phyloP scores from a whole-genome alignment of 169 alveolate species.

The Plasmodium vinckei region DNA sequence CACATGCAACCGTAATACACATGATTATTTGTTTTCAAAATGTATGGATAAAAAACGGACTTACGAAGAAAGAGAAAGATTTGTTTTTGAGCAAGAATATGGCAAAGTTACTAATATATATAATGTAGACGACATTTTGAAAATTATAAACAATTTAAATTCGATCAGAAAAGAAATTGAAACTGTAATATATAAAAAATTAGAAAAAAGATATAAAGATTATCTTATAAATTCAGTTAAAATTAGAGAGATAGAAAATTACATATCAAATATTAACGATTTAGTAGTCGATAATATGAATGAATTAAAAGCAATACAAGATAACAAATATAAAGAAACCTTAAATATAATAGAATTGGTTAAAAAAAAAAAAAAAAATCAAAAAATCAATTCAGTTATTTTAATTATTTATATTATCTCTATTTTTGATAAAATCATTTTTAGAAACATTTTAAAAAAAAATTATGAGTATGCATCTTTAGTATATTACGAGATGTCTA shows the following conservation, averaged over 20 bases:
- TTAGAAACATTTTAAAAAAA: constrained; percentile 63
- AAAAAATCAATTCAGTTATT: constrained; percentile 61
- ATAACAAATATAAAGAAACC: constrained; percentile 50
- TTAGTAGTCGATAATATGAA: constrained; percentile 39
- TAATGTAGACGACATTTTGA: constrained; percentile 66
- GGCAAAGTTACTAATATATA: constrained; percentile 44
- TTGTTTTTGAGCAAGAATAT: constrained; percentile 67
- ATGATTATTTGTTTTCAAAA: constrained; percentile 13
- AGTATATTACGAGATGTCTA: constrained; percentile 23
- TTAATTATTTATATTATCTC: constrained; percentile 48
- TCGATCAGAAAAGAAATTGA: constrained; percentile 76
- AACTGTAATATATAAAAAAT: constrained; percentile 61
- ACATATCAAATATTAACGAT: constrained; percentile 38
- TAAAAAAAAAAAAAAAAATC: constrained; percentile 22
- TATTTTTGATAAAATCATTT: constrained; percentile 49
- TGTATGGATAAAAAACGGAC: not conserved
- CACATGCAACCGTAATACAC: not conserved
- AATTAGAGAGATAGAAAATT: constrained; percentile 45
- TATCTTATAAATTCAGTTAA: constrained; percentile 24
- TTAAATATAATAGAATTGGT: constrained; percentile 46
- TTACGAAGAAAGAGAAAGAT: constrained; percentile 64
- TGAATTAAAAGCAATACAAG: constrained; percentile 50
- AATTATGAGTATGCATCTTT: constrained; percentile 60
- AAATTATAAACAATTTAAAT: constrained; percentile 72
- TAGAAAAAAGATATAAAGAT: constrained; percentile 54